A percentile compares a stretch with the other conserved stretches of the same genome.
These are phyloP conservation scores for Xerocomellus chrysenteron DNA, from an alignment of 768 basidiomycete genomes.

Conservation along the genomic window DNA sequence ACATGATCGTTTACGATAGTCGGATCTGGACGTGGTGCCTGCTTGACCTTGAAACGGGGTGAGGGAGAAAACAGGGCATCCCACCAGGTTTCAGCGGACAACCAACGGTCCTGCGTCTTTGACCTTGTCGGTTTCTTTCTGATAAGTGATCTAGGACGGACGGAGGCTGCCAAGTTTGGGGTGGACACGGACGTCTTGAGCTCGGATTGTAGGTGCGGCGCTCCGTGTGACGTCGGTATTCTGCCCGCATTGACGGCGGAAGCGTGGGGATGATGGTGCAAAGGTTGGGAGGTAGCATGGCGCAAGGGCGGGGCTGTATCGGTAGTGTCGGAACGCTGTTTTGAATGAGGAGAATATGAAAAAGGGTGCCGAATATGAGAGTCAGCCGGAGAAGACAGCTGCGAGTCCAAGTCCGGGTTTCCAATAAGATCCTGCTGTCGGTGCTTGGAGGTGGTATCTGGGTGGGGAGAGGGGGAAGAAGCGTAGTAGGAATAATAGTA, in stretches of 20 bases:
- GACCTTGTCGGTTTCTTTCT: conserved; percentile 26
- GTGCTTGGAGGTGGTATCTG: conserved; percentile 9
- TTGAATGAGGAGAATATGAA: conserved; percentile 37
- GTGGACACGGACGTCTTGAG: conserved; percentile 63
- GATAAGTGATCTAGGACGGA: conserved; percentile 6
- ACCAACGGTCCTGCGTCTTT: conserved; percentile 60
- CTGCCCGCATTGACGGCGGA: not conserved
- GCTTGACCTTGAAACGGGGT: conserved; percentile 61
- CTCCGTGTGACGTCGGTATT: conserved; percentile 5
- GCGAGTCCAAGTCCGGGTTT: conserved; percentile 21
- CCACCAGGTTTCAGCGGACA: conserved; percentile 79
- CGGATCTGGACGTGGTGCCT: conserved; percentile 20
- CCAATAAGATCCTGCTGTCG: conserved; percentile 14
- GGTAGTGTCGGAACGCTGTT: not conserved
- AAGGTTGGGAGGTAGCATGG: conserved; percentile 26
- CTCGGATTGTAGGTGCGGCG: conserved; percentile 2
- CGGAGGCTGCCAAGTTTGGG: conserved; percentile 50
- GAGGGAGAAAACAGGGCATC: conserved; percentile 76
- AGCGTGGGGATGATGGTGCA: conserved; percentile 17
- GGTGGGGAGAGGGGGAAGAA: conserved; percentile 26
- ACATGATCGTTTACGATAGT: conserved; percentile 50
- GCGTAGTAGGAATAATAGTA: conserved; percentile 55
- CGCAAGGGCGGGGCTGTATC: conserved; percentile 10
- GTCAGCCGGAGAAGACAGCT: conserved; percentile 13
- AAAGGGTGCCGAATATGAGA: conserved; percentile 48